These are phyloP conservation scores for Coemansia sp. DNA, from an alignment of 192 early-diverging fungal genomes.

Conservation along the genomic window DNA sequence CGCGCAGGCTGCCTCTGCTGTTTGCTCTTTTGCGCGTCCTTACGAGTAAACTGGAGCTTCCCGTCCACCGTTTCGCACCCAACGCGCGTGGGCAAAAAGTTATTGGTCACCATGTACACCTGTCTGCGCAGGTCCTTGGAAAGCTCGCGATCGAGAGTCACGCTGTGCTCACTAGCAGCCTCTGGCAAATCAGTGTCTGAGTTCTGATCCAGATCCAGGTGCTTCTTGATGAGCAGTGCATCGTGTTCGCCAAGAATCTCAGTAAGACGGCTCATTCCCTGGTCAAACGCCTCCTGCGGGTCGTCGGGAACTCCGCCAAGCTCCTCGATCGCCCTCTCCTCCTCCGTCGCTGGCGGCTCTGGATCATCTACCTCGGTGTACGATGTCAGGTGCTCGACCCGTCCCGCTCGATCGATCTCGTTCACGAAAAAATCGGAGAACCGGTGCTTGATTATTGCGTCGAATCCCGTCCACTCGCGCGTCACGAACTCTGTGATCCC, in stretches of 20 bases:
- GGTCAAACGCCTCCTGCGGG: constrained; percentile 22
- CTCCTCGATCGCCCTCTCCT: constrained; percentile 30
- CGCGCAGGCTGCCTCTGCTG: constrained; percentile 10
- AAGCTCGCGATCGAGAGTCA: constrained; percentile 32
- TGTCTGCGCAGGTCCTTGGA: constrained; percentile 38
- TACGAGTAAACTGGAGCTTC: constrained; percentile 35
- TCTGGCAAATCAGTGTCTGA: constrained; percentile 5
- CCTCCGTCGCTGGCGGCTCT: constrained; percentile 24
- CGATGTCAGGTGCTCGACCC: constrained; percentile 68
- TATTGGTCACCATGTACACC: constrained; percentile 56
- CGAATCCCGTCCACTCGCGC: constrained; percentile 35
- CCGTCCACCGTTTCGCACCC: constrained; percentile 47
- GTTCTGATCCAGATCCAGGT: constrained; percentile 12
- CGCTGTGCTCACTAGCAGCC: constrained; percentile 19
- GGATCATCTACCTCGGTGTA: constrained; percentile 36
- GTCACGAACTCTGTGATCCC: constrained; percentile 64
- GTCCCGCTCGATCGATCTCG: constrained; percentile 77
- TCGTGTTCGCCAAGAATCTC: constrained; percentile 30
- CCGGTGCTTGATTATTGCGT: constrained; percentile 61
- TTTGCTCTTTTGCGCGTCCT: neutral
- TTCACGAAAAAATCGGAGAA: constrained; percentile 90
- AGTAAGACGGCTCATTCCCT: constrained; percentile 27
- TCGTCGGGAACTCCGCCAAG: constrained; percentile 33
- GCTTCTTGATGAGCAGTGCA: constrained; percentile 22
- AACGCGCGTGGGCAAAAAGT: constrained; percentile 37